Conservation (phyloP, 164 flowering plant species). For the Nymphaea colorata region DNA sequence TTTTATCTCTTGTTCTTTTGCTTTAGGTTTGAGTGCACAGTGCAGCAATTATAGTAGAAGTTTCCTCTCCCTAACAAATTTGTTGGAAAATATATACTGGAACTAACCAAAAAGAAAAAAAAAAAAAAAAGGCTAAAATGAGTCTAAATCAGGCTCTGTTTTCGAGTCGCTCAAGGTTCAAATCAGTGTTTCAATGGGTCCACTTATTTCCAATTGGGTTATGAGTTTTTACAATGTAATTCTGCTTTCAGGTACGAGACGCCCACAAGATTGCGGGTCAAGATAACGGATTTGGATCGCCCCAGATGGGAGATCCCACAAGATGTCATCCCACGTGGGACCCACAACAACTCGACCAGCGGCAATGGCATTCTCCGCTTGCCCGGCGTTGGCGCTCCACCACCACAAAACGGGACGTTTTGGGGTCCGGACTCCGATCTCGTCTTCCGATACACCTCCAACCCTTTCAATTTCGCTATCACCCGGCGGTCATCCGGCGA, state of each 20-base stretch:
- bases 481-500: conserved; percentile 17
- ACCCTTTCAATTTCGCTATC: conserved; percentile 14
- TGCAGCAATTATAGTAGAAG: too few species aligned
- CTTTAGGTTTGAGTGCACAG: too few species aligned
- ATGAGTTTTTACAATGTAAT: not conserved
- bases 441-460: conserved; percentile 11
- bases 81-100: too few species aligned
- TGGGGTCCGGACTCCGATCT: conserved; percentile 17
- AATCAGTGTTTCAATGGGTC: too few species aligned
- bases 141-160: too few species aligned
- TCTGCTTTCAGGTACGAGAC: conserved; percentile 39
- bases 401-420: conserved; percentile 1
- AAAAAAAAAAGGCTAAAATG: too few species aligned
- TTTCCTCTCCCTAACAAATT: too few species aligned
- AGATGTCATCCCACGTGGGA: conserved; percentile 30
- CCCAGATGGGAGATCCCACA: conserved; percentile 67
- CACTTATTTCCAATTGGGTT: conserved; percentile 3
- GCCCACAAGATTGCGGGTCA: conserved; percentile 37
- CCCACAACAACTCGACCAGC: conserved; percentile 6
- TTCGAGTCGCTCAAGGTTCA: too few species aligned
- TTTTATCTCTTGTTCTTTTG: too few species aligned
- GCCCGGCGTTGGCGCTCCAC: not conserved
- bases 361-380: conserved; percentile 4
- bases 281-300: conserved; percentile 36
- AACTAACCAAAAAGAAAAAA: too few species aligned